Percentiles rank a stretch among this genome's conserved stretches.
These are phyloP conservation scores for Stropharia rugosoannulata DNA, from an alignment of 768 basidiomycete genomes.

Conservation along the genomic window DNA sequence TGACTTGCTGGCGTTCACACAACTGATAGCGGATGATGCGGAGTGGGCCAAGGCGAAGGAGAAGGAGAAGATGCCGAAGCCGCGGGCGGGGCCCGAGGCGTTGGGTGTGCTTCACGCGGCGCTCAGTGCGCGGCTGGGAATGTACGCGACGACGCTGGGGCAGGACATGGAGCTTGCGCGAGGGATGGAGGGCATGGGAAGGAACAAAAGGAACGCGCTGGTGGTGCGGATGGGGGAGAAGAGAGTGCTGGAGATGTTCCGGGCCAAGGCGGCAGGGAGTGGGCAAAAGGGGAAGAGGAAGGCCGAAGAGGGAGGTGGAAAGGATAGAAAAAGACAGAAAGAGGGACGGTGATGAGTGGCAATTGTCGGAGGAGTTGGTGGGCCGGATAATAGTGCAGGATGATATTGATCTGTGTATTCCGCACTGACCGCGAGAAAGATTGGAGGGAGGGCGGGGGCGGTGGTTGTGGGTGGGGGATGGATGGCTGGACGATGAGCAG, in stretches of 20 bases:
- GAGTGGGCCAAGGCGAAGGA: slow-evolving; percentile 61
- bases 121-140: slow-evolving; percentile 45
- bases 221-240: slow-evolving; percentile 84
- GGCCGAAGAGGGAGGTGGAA: slow-evolving; percentile 5
- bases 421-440: not conserved
- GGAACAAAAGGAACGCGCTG: slow-evolving; percentile 59
- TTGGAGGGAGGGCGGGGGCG: not conserved
- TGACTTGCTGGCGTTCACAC: slow-evolving; percentile 61
- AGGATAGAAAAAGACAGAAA: not conserved
- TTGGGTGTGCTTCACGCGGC: slow-evolving; percentile 49
- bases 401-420: not conserved
- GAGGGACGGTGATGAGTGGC: slow-evolving; percentile 9
- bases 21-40: slow-evolving; percentile 48
- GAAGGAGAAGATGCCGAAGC: slow-evolving; percentile 76
- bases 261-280: slow-evolving; percentile 19
- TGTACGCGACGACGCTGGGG: slow-evolving; percentile 54
- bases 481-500: not conserved
- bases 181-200: slow-evolving; percentile 22
- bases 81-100: slow-evolving; percentile 49
- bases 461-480: not conserved
- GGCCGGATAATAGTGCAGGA: not conserved
- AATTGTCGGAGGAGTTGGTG: not conserved
- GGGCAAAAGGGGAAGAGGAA: slow-evolving; percentile 1
- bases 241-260: slow-evolving; percentile 46
- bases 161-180: slow-evolving; percentile 16